Evolutionary conservation across 2,329 filamentous ascomycete species (phyloP), one percentile per base, ranked within the genome.

Genomic region (Alternaria consortialis): DNA sequence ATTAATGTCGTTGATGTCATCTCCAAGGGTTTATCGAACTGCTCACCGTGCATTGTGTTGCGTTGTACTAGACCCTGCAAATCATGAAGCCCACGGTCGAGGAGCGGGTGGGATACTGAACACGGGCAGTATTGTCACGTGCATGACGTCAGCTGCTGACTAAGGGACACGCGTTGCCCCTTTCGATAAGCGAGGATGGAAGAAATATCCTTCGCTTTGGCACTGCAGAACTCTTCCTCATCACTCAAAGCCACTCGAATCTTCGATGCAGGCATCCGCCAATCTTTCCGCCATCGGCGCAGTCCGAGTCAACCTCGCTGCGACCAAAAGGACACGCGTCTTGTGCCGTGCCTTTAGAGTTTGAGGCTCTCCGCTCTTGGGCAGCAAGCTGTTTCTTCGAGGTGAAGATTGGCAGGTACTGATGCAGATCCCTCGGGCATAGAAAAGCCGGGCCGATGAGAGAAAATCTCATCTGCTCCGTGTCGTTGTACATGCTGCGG

Each of bases 331-430:
- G 17, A 60, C 34, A 23, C 48, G 37, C 47, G 40, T 46, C 40
- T 12, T 34, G 39, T 51, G 48, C 62, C 56, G 53, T 57, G 11
- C 53, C 37, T 63, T 62, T 67, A 68, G 60, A 67, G 64, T 62
- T 67, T 66, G 58, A 67, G 58, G 62, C 67, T 69, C 64, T 53
- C 36, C 43, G 55, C n/a, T 29, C 62, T 74, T 70, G 68, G 72
- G 70, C 68, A 72, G 62, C 71, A 72, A 69, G 53, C 40, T 47
- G 34, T 47, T 57, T 66, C 56, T 58, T 58, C 50, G 53, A 36
- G 61, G 62, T 53, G 53, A 34, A 54, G 47, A 59, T 65, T 63
- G 62, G 54, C 60, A 63, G 66, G 63, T 53, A 60, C 68, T 56
- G 42, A 48, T 60, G 63, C 57, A 43, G 58, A 66, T 64, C 56